These are phyloP conservation scores for Polyporus tsugae DNA, from an alignment of 1,284 basidiomycete genomes.

Conservation along the genomic window DNA sequence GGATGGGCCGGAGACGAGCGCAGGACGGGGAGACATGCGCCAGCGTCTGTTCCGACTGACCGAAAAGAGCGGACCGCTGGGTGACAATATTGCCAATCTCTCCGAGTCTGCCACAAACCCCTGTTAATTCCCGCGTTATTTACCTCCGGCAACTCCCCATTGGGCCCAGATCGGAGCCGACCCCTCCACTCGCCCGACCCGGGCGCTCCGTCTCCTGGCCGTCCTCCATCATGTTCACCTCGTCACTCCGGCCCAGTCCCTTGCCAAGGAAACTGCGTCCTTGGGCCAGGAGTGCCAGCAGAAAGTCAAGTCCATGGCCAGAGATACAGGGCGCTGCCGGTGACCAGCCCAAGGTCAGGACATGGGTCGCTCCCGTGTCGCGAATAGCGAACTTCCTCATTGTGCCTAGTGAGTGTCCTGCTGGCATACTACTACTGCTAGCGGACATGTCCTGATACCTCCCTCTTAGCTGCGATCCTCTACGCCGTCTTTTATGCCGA, in stretches of 20 bases:
- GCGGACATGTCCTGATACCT: constrained; percentile 10
- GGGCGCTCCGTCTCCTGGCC: constrained; percentile 15
- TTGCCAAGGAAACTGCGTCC: background rate
- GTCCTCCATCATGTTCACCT: constrained; percentile 22
- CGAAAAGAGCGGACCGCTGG: constrained; percentile 39
- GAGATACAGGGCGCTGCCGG: constrained; percentile 18
- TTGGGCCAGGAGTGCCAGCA: constrained; percentile 25
- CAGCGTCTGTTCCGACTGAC: constrained; percentile 24
- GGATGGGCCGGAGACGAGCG: constrained; percentile 23
- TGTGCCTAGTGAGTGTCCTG: constrained; percentile 37
- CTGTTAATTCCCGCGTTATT: constrained; percentile 23
- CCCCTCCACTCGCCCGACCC: constrained; percentile 14
- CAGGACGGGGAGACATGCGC: constrained; percentile 27
- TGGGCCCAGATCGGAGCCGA: constrained; percentile 30
- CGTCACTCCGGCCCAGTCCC: constrained; percentile 1
- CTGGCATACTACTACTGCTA: background rate
- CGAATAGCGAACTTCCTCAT: constrained; percentile 39
- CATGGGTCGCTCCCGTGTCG: constrained; percentile 37
- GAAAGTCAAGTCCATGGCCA: constrained; percentile 33
- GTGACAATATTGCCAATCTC: constrained; percentile 5
- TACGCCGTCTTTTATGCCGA: constrained; percentile 73
- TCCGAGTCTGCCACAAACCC: constrained; percentile 17
- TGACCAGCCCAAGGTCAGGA: constrained; percentile 21
- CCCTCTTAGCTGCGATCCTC: constrained; percentile 51
- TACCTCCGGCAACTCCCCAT: constrained; percentile 21